A percentile compares a stretch with the other conserved stretches of the same genome.
Conservation (phyloP, 768 basidiomycete genomes). For the Mycena sanguinolenta region DNA sequence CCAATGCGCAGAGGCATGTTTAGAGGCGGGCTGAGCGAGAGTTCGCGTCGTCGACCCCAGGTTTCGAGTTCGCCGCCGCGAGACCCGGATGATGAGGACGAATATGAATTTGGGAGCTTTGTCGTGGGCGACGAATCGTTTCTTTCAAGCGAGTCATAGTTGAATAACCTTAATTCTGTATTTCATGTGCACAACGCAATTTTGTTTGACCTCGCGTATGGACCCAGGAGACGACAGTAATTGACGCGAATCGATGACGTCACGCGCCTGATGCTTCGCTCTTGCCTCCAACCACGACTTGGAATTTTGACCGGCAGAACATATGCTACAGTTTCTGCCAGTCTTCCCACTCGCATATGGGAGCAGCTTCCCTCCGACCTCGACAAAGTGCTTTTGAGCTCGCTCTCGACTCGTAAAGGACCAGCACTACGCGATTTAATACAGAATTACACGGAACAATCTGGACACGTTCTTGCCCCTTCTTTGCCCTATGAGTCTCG, state of each 20-base stretch:
- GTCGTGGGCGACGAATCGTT: constrained; percentile 82
- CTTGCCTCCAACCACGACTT: neutral
- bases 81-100: constrained; percentile 65
- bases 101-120: constrained; percentile 83
- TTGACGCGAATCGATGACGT: no score
- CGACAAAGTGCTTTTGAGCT: constrained; percentile 9
- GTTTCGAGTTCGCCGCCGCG: constrained; percentile 75
- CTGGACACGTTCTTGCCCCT: constrained; percentile 57
- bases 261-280: constrained; percentile 6
- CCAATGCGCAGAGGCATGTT: constrained; percentile 63
- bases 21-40: constrained; percentile 50
- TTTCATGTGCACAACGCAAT: neutral
- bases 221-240: no score
- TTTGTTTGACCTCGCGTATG: no score
- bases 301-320: neutral
- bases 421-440: constrained; percentile 50
- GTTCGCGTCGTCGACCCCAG: constrained; percentile 41
- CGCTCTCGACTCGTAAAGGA: neutral
- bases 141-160: constrained; percentile 28
- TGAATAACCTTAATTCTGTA: constrained; percentile 5
- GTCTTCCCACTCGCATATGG: neutral
- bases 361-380: constrained; percentile 19
- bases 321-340: constrained; percentile 24
- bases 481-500: constrained; percentile 67
- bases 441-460: constrained; percentile 56